Base-by-base conservation (phyloP, 805 yeast species). In the Saccharomycopsis guyanensis region DNA sequence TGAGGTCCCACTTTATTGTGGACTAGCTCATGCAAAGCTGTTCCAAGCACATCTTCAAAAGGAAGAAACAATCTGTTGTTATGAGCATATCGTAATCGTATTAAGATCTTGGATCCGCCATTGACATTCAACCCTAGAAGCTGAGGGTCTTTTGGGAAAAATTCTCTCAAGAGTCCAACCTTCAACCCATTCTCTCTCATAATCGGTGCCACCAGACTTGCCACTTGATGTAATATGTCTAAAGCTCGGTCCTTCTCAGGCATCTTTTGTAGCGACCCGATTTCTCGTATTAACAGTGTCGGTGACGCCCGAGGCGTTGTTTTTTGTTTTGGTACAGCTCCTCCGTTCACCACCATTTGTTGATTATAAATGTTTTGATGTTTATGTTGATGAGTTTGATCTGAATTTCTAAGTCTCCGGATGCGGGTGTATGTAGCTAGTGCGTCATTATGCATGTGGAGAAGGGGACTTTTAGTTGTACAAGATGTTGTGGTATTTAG, bases 1-100 rank as follows among this genome's bases (percentile, higher is more conserved):
- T 91, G 97, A 0, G 95, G 84, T 0, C 96, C 96, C 56, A 67
- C 66, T 18, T 70, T 59, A 59, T 87, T 89, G 60, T 91, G 97
- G 1, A 86, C 75, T 36, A 91, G 68, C 60, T 91, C 97, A 62
- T 91, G 97, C 3, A 91, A 66, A 78, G 88, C 75, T 0, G 96
- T 87, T 1, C 88, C 95, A 22, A 89, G 58, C 1, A 89, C 64
- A 42, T 78, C 79, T 3, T 78, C 71, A 62, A 80, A 65, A 1
- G 88, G 81, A 16, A 79, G 59, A 59, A 89, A 88, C 47, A 58
- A 56, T 27, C 56, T 55, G 22, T 69, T 70, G 54, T 82, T 75
- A 5, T n/a, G 12, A n/a, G 44, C 36, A 18, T 65, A 60, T 47
- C 97, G 68, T 31, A 91, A 65, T 48, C 97, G 61, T 8, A 91